Conservation (phyloP, 768 basidiomycete genomes). For the Termitomyces sp. region DNA sequence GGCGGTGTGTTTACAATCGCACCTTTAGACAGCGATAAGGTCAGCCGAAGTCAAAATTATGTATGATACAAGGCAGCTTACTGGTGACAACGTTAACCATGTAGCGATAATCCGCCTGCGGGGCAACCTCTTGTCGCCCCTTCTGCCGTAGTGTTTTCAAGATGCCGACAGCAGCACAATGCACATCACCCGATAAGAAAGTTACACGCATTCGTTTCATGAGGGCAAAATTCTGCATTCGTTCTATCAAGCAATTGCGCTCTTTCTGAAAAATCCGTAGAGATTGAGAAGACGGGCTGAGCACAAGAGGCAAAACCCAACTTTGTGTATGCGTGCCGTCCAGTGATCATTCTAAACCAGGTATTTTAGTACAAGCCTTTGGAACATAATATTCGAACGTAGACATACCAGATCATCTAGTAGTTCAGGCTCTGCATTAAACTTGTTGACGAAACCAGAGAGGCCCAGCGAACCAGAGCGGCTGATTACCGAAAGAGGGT, state of each 20-base stretch:
- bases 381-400: background rate
- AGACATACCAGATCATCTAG: conserved; percentile 79
- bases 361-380: background rate
- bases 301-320: conserved; percentile 16
- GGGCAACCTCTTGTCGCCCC: conserved; percentile 40
- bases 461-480: conserved; percentile 62
- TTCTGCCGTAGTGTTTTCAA: conserved; percentile 64
- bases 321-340: conserved; percentile 81
- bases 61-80: conserved; percentile 24
- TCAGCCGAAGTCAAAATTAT: background rate
- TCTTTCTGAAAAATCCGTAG: conserved; percentile 51
- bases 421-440: conserved; percentile 89
- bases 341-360: conserved; percentile 77
- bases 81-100: conserved; percentile 90
- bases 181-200: conserved; percentile 91
- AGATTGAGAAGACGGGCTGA: background rate
- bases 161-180: conserved; percentile 80
- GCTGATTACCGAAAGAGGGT: conserved; percentile 77
- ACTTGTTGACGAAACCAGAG: conserved; percentile 82
- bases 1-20: conserved; percentile 96
- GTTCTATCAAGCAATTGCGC: conserved; percentile 82
- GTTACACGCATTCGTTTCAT: conserved; percentile 66
- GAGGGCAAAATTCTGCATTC: conserved; percentile 69
- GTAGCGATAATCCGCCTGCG: conserved; percentile 69
- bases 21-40: conserved; percentile 29